Conservation (phyloP, 108 stramenopile species). For the Discostella stelligeroides region DNA sequence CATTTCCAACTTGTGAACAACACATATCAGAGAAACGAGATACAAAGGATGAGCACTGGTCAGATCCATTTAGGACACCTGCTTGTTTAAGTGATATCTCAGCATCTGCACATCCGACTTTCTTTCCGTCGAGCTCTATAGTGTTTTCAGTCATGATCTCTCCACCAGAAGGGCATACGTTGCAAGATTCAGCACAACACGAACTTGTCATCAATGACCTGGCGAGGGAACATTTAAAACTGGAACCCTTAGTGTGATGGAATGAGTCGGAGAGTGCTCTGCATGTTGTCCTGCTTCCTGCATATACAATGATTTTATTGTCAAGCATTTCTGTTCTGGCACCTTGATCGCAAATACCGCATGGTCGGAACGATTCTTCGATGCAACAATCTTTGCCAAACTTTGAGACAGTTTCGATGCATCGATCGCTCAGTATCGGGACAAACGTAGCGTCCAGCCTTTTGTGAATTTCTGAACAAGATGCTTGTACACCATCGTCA, state of each 20-base stretch:
- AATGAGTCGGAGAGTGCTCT: constrained; percentile 31
- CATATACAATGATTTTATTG: constrained; percentile 25
- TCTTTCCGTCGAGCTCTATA: constrained; percentile 27
- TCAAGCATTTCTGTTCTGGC: constrained; percentile 13
- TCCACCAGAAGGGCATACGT: constrained; percentile 11
- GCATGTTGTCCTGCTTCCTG: constrained; percentile 35
- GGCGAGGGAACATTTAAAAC: constrained; percentile 48
- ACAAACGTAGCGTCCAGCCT: constrained; percentile 33
- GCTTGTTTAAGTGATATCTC: constrained; percentile 17
- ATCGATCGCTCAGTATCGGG: constrained; percentile 31
- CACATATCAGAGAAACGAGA: constrained; percentile 19
- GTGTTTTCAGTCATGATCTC: constrained; percentile 20
- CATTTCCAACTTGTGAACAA: constrained; percentile 14
- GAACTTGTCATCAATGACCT: constrained; percentile 33
- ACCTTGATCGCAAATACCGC: constrained; percentile 36
- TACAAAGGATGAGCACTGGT: constrained; percentile 14
- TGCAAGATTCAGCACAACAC: constrained; percentile 36
- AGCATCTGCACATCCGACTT: constrained; percentile 28
- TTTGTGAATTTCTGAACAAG: constrained; percentile 32
- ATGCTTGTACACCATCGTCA: constrained; percentile 23
- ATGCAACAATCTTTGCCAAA: constrained; percentile 28
- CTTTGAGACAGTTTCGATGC: constrained; percentile 21
- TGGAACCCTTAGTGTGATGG: constrained; percentile 28
- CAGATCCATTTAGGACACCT: constrained; percentile 15
- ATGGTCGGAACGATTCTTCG: constrained; percentile 22